Percentiles rank a stretch among this genome's conserved stretches.
phyloP scores from a whole-genome alignment of 139 green algal genomes.

The Parachlorella kessleri region DNA sequence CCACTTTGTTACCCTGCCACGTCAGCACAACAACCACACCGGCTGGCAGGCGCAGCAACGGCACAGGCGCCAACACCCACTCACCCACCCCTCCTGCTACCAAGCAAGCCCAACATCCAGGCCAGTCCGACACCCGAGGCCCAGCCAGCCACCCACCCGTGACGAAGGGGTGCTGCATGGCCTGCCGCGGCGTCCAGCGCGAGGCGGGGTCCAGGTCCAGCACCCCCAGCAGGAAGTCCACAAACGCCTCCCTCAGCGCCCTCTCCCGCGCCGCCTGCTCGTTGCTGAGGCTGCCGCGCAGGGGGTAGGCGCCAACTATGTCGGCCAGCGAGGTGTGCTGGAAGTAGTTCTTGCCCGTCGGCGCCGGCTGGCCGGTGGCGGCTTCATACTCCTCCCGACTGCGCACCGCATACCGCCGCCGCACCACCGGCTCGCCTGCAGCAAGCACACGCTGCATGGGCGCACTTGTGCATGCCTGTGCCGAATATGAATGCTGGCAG shows the following conservation, averaged over 20 bases:
- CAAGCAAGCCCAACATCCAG: too few species aligned
- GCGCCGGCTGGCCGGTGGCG: slow-evolving; percentile 38
- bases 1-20: neutral
- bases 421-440: slow-evolving; percentile 19
- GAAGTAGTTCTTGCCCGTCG: slow-evolving; percentile 92
- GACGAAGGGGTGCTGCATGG: slow-evolving; percentile 88
- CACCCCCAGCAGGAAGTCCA: slow-evolving; percentile 79
- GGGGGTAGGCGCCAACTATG: slow-evolving; percentile 81
- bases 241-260: slow-evolving; percentile 67
- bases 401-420: slow-evolving; percentile 53
- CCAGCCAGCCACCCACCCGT: too few species aligned
- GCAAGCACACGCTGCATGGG: neutral
- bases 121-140: too few species aligned
- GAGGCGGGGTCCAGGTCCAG: slow-evolving; percentile 75
- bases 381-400: slow-evolving; percentile 73
- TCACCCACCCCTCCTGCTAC: too few species aligned
- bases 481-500: too few species aligned
- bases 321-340: slow-evolving; percentile 73
- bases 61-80: neutral
- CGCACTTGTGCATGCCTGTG: neutral
- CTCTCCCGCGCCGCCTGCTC: slow-evolving; percentile 40
- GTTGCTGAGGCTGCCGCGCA: slow-evolving; percentile 50
- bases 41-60: neutral
- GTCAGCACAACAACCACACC: neutral
- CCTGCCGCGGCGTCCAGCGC: slow-evolving; percentile 75